phyloP scores from a whole-genome alignment of 768 basidiomycete genomes.

The Kwoniella bestiolae region DNA sequence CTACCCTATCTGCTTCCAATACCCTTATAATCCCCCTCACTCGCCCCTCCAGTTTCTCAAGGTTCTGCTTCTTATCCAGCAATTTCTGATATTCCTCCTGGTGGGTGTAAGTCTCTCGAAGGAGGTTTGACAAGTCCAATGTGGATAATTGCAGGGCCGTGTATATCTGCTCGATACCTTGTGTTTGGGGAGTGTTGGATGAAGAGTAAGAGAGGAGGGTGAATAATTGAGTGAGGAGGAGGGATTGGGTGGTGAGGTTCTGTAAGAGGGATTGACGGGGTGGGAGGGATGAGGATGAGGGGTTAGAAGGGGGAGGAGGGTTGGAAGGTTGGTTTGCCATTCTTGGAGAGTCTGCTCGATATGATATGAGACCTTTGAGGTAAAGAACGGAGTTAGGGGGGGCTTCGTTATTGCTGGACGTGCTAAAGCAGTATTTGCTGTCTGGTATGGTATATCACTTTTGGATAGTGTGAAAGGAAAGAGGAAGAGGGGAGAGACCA shows the following conservation, averaged over 20 bases:
- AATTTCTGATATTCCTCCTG: conserved; percentile 33
- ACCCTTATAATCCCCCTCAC: conserved; percentile 27
- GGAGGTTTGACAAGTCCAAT: conserved; percentile 28
- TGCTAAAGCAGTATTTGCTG: too few species aligned
- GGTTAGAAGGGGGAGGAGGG: not conserved
- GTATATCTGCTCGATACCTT: conserved; percentile 27
- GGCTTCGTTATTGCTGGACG: too few species aligned
- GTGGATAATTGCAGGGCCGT: conserved; percentile 23
- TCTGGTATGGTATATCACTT: too few species aligned
- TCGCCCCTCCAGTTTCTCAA: conserved; percentile 32
- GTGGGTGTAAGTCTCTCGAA: conserved; percentile 33
- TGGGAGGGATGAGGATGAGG: conserved; percentile 10
- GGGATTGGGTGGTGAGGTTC: conserved; percentile 42
- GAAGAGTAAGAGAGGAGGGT: conserved; percentile 23
- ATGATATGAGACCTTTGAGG: too few species aligned
- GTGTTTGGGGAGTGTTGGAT: conserved; percentile 1
- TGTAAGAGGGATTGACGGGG: conserved; percentile 29
- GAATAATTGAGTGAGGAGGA: conserved; percentile 41
- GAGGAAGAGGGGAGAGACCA: too few species aligned
- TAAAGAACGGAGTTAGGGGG: too few species aligned
- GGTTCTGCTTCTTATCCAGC: conserved; percentile 26
- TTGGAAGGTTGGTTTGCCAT: conserved; percentile 10
- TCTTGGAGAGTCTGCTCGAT: not conserved
- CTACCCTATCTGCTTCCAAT: conserved; percentile 32
- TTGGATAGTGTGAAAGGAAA: too few species aligned